Percentiles rank a stretch among this genome's conserved stretches.
phyloP scores from a whole-genome alignment of 257 asterid genomes.

The Striga asiatica region DNA sequence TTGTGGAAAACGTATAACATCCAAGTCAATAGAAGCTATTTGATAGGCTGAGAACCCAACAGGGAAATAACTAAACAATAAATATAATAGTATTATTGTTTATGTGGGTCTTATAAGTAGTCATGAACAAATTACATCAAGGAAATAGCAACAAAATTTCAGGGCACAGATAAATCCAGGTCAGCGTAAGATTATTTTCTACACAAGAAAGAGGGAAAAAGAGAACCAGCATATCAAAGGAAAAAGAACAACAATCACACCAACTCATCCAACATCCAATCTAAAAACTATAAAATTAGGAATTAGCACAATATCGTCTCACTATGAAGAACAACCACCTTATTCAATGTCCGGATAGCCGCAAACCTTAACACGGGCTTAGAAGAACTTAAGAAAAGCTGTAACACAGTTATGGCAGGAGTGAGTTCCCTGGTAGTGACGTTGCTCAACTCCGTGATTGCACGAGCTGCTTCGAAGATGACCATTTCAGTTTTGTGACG shows the following conservation, averaged over 20 bases:
- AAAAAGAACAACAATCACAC: background rate
- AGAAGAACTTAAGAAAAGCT: conserved; percentile 71
- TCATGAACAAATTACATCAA: too few relatives aligned
- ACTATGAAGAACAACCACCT: conserved; percentile 34
- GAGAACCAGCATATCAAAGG: background rate
- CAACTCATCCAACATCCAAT: background rate
- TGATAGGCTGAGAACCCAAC: too few relatives aligned
- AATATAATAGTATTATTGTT: background rate
- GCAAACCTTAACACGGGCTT: conserved; percentile 88
- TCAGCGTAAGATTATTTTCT: background rate
- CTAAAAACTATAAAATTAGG: background rate
- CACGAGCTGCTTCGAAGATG: conserved; percentile 81
- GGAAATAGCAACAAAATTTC: too few relatives aligned
- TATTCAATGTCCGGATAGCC: conserved; percentile 82
- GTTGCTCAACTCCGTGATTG: conserved; percentile 70
- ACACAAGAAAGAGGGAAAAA: conserved; percentile 1
- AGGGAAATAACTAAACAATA: too few relatives aligned
- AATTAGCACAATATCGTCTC: conserved; percentile 2
- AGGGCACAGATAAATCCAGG: too few relatives aligned
- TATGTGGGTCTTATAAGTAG: background rate
- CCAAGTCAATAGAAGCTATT: too few relatives aligned
- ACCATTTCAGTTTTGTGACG: conserved; percentile 92
- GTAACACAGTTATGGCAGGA: conserved; percentile 79
- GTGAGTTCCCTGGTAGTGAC: conserved; percentile 74
- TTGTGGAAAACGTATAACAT: too few relatives aligned